phyloP scores from a whole-genome alignment of 75 land plant species.

The Selaginella tamariscina region DNA sequence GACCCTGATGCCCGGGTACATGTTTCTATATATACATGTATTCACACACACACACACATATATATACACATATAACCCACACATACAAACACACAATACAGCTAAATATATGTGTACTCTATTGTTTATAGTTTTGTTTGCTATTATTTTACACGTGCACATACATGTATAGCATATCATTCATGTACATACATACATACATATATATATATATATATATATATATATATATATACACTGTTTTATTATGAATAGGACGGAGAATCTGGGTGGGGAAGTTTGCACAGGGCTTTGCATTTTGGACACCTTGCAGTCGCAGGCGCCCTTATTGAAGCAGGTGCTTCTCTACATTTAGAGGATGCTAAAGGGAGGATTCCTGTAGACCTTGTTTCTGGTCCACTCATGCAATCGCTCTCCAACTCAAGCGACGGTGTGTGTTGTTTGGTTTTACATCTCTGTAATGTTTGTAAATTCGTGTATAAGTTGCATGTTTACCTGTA shows the following conservation, averaged over 20 bases:
- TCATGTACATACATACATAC: neutral
- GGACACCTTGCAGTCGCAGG: conserved; percentile 97
- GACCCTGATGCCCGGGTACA: conserved; percentile 85
- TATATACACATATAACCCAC: neutral
- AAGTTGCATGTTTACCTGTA: no score
- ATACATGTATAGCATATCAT: neutral
- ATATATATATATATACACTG: conserved; percentile 1
- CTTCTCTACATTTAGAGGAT: conserved; percentile 72
- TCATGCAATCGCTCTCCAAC: conserved; percentile 39
- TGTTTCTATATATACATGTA: conserved; percentile 8
- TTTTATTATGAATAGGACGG: no score
- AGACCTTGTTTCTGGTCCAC: conserved; percentile 90
- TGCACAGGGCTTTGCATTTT: conserved; percentile 96
- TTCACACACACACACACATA: neutral
- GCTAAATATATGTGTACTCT: neutral
- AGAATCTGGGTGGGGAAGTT: conserved; percentile 96
- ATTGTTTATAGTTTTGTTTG: neutral
- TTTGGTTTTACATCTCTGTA: no score
- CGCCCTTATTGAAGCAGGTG: conserved; percentile 72
- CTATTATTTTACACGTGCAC: neutral
- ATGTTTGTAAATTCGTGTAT: no score
- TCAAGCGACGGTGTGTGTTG: conserved; percentile 18
- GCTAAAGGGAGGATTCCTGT: conserved; percentile 60
- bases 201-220: conserved; percentile 4
- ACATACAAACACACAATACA: neutral